Evolutionary conservation across 2,329 filamentous ascomycete genomes (phyloP), one percentile per base, ranked within the genome.

Genomic region (Bipolaris cookei): DNA sequence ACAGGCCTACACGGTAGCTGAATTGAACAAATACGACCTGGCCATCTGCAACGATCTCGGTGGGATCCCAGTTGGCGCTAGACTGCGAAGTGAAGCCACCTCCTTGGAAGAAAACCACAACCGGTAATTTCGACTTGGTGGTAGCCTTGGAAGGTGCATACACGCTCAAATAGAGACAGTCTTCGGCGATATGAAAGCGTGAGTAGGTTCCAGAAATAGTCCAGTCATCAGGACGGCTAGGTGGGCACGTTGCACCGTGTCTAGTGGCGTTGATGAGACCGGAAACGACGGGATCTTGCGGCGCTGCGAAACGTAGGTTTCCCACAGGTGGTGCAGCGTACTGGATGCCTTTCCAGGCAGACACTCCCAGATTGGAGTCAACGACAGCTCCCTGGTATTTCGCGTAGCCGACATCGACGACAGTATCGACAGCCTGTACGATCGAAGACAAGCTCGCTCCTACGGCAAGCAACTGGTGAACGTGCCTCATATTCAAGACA

Each of bases 1-100:
- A 92, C 0, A 85, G 83, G 0, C 90, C 90, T 10, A 93, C 88
- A 4, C 90, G 86, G 70, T 93, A 92, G 75, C 92, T 92, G 76
- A 91, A 83, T 8, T 82, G 88, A 1, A 93, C 88, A 0, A 91
- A 85, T 0, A 93, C 77, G 23, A 92, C 87, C 44, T 84, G 80
- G 55, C 83, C 77, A 35, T 81, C 79, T 16, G 84, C 84, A 0
- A 86, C 87, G n/a, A 92, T 74, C 0, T 83, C 85, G 1, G 81
- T 82, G 0, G 84, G 88, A 62, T 91, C 84, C 63, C 84, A 81
- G 58, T 88, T 80, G 8, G 75, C 63, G 56, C 78, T 79, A 14
- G 73, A 73, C 54, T 78, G 82, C 32, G 83, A 58, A 81, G 79
- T 65, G 72, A 81, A 80, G 1, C 77, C 78, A 23, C 79, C 79